Conservation (phyloP, 1,284 basidiomycete species). For the Puccinia novopanici region DNA sequence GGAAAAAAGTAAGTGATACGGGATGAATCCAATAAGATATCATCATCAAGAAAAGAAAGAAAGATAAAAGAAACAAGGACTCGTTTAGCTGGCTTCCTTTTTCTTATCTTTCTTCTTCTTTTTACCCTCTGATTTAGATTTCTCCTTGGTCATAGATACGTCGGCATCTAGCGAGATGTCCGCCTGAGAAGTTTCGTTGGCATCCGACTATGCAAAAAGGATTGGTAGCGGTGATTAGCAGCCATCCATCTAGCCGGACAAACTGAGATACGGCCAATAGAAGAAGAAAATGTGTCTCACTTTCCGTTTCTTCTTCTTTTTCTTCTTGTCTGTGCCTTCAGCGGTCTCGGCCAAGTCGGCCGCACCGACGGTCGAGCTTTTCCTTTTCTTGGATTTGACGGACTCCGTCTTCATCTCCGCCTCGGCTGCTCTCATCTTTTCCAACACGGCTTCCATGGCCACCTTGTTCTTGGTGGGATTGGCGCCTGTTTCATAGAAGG, state of each 20-base stretch:
- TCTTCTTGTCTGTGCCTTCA: constrained; percentile 5
- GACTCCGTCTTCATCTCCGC: constrained; percentile 16
- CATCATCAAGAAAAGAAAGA: not conserved
- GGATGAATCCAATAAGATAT: not conserved
- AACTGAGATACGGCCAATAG: not conserved
- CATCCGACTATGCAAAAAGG: not conserved
- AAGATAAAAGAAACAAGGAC: not conserved
- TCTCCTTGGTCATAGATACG: not conserved
- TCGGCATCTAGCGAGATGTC: constrained; percentile 1
- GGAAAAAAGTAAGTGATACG: not conserved
- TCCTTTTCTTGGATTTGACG: constrained; percentile 30
- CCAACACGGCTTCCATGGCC: constrained; percentile 43
- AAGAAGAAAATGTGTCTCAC: not conserved
- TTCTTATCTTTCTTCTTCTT: not conserved
- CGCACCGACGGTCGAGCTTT: not conserved
- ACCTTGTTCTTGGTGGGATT: constrained; percentile 50
- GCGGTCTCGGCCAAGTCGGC: not conserved
- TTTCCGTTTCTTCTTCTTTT: constrained; percentile 36
- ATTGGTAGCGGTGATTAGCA: not conserved
- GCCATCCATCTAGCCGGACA: not conserved
- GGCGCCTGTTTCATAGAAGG: constrained; percentile 74
- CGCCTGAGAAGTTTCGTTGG: constrained; percentile 61
- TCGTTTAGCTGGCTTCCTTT: not conserved
- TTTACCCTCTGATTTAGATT: constrained; percentile 4
- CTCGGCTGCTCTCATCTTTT: constrained; percentile 44